Evolutionary conservation across 1,284 basidiomycete genomes (phyloP), one percentile per base, ranked within the genome.

Genomic region (Pulchroboletus neoregius): DNA sequence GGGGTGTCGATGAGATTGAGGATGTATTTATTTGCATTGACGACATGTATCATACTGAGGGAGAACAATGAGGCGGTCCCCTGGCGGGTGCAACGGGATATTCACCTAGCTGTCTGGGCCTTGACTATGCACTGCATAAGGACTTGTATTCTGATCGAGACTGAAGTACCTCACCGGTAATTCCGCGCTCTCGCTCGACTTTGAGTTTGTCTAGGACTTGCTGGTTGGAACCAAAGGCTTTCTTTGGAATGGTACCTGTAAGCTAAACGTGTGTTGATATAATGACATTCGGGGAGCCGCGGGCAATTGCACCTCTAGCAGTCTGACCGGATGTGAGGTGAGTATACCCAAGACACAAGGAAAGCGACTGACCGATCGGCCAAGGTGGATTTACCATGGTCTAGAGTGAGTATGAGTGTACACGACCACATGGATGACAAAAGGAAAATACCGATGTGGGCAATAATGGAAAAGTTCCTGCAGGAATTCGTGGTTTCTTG

Each of bases 1-100:
- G 95, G 95, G 0, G 96, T 99, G 66, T 99, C 95, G 59, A 99
- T 95, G 28, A 99, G 74, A 68, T 99, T 99, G 55, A 99, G 79
- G 40, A 99, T 75, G 61, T 89, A 86, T 16, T 71, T 71, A 30
- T 74, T 69, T 5, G 77, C 78, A 39, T 77, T 65, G 45, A 71
- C 63, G 10, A 71, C 58, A 62, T 89, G 75, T 38, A 94, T 72
- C 87, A 97, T 95, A 66, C 89, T 91, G 51, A 8, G 24, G 48
- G 37, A 39, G 53, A 43, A 49, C 23, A 27, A 33, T 58, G 27
- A 54, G 43, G 6, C 6, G 22, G 13, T 13, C 52, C 22, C 11
- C 30, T 30, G 30, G 18, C 23, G 12, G 10, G 12, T 43, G 26
- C 45, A 20, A 42, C 15, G 23, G 18, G 27, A 35, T 20, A 43